phyloP scores from a whole-genome alignment of 148 eudicot species.

The Fagopyrum esculentum region DNA sequence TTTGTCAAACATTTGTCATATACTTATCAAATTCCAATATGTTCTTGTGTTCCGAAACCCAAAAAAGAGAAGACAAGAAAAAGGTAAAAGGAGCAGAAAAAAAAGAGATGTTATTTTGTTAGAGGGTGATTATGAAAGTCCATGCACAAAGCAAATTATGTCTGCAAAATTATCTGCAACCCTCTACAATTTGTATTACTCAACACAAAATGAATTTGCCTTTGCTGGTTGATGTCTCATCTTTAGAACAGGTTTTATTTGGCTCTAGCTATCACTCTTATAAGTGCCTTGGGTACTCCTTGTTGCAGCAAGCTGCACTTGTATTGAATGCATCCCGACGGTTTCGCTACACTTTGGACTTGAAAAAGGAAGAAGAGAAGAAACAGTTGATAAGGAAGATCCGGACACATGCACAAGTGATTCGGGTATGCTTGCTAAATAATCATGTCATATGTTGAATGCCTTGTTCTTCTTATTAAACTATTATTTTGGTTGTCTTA shows the following conservation, averaged over 20 bases:
- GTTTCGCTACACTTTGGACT: slow-evolving; percentile 85
- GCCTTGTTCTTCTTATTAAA: neutral
- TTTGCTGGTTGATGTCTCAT: neutral
- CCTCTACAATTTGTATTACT: neutral
- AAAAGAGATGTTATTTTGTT: neutral
- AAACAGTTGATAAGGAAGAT: slow-evolving; percentile 61
- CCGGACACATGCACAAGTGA: slow-evolving; percentile 88
- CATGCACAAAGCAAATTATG: neutral
- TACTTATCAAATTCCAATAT: too few species aligned
- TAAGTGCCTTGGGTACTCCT: slow-evolving; percentile 7
- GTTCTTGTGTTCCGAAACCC: neutral
- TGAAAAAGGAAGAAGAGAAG: slow-evolving; percentile 89
- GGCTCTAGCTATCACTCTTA: slow-evolving; percentile 3
- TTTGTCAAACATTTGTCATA: too few species aligned
- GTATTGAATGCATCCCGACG: slow-evolving; percentile 92
- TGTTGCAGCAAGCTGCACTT: slow-evolving; percentile 87
- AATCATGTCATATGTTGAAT: neutral
- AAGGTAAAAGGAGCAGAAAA: neutral
- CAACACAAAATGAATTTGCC: neutral
- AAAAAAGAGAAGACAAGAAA: neutral
- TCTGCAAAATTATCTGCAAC: neutral
- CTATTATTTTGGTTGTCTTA: slow-evolving; percentile 20
- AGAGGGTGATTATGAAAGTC: neutral
- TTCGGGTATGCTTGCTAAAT: slow-evolving; percentile 38
- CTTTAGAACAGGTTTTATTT: too few species aligned